Evolutionary conservation across 2,329 filamentous ascomycete species (phyloP), one percentile per base, ranked within the genome.

Genomic region (Chrysoporthe puriensis): DNA sequence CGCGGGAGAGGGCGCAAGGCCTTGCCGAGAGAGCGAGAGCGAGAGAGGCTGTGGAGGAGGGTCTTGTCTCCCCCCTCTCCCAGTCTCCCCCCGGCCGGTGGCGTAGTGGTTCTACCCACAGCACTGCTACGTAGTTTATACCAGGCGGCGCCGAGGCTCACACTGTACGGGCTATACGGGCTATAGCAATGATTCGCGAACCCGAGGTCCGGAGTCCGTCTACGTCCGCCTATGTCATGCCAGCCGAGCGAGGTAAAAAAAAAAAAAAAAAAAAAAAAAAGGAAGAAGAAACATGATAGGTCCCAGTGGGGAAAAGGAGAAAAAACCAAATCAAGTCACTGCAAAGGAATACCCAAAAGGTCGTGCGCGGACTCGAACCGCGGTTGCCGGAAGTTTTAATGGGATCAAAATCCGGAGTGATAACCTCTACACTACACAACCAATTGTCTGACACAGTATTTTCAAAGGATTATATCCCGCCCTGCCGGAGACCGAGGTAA

Each of bases 371-470:
- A 57, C 34, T 57, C 52, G 52, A 57, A 57, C 52, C 52, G 52
- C 52, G 34, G 52, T 57, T 57, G 52, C 52, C 52, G 52, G 52
- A 57, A 57, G 52, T 57, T 57, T 18, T 36, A 8, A 56, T 1
- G 34, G 5, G 26, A 26, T 57, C 52, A 57, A 57, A 57, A 57
- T 57, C 52, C 52, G 52, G 52, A 57, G 52, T 57, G 52, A 57
- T 57, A 57, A 57, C 52, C 52, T 34, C 52, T 57, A 57, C 52
- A 57, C 52, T 57, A 57, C 52, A 57, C 52, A 57, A 57, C 52
- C 52, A 40, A 9, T 6, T 40, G 1, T 40, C 9, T 40, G 26
- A 40, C 36, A 40, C 36, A 26, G 26, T 26, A 26, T 26, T 26
- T 26, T 26, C 26, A 2, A 2, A 2, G 0, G 26, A 26, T 40